Conservation (phyloP, 2,329 filamentous ascomycete genomes). For the Pseudogymnoascus sp. region DNA sequence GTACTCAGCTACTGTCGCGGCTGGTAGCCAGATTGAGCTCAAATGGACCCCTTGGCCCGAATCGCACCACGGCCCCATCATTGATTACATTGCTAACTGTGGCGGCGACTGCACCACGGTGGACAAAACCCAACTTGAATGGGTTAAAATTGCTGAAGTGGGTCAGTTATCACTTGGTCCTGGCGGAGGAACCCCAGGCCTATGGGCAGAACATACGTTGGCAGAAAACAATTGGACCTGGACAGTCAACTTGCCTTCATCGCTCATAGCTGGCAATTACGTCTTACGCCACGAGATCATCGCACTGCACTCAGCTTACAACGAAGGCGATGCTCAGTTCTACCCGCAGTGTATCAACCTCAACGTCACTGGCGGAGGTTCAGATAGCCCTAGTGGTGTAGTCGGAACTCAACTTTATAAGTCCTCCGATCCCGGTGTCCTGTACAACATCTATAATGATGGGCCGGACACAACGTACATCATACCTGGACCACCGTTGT, state of each 20-base stretch:
- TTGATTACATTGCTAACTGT: constrained; percentile 27
- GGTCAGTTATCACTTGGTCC: constrained; percentile 28
- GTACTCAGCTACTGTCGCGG: constrained; percentile 47
- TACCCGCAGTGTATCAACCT: constrained; percentile 20
- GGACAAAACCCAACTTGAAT: constrained; percentile 30
- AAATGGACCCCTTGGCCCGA: constrained; percentile 62
- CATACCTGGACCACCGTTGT: constrained; percentile 31
- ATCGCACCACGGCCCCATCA: constrained; percentile 42
- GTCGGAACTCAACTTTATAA: constrained; percentile 35
- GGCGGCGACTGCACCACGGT: constrained; percentile 35
- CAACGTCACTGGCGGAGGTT: constrained; percentile 14
- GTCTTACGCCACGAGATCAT: constrained; percentile 20
- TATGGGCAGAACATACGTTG: constrained; percentile 39
- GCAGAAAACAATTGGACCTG: constrained; percentile 48
- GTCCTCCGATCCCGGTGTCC: constrained; percentile 35
- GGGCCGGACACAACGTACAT: constrained; percentile 23
- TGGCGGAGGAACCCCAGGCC: constrained; percentile 28
- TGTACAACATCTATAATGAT: constrained; percentile 33
- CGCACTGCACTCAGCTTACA: constrained; percentile 17
- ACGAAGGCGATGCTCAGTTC: constrained; percentile 33
- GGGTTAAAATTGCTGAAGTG: constrained; percentile 37
- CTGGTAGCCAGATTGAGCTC: constrained; percentile 51
- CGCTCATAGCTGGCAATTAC: constrained; percentile 27
- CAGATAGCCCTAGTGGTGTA: constrained; percentile 24
- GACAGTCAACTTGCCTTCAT: constrained; percentile 38